These are phyloP conservation scores for Carallia brachiata DNA, from an alignment of 345 rosid genomes.

Conservation along the genomic window DNA sequence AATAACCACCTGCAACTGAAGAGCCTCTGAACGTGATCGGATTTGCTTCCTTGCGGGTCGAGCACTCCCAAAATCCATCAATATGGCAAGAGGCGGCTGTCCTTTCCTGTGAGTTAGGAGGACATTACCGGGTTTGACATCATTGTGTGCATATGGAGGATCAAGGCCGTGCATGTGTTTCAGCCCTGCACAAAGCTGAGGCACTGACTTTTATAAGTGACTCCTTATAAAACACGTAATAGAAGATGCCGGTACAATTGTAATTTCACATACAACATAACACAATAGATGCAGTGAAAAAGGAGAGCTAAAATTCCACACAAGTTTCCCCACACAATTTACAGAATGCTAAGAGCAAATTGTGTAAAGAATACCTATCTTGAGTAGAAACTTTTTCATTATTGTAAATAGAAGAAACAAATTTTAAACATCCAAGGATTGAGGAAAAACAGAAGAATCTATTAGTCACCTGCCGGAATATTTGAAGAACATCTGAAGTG, in stretches of 20 bases:
- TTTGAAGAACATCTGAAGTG: constrained; percentile 76
- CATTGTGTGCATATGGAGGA: constrained; percentile 98
- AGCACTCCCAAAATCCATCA: constrained; percentile 99
- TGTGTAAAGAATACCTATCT: background rate
- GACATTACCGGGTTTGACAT: constrained; percentile 96
- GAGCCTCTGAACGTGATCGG: constrained; percentile 87
- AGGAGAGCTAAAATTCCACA: constrained; percentile 1
- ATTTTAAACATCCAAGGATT: background rate
- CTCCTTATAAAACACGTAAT: background rate
- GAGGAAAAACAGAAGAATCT: background rate
- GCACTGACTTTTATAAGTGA: constrained; percentile 20
- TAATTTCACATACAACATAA: background rate
- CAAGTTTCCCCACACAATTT: background rate
- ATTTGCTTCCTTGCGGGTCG: constrained; percentile 86
- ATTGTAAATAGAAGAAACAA: too few relatives aligned
- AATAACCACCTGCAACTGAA: constrained; percentile 75
- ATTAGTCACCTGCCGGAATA: constrained; percentile 78
- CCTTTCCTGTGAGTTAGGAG: constrained; percentile 78
- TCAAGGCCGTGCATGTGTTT: constrained; percentile 90
- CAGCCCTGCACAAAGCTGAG: constrained; percentile 95
- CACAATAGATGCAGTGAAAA: background rate
- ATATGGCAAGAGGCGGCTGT: constrained; percentile 71
- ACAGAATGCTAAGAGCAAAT: background rate
- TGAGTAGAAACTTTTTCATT: background rate
- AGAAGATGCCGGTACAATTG: background rate